These are phyloP conservation scores for Aspergillus haitiensis DNA, from an alignment of 495 filamentous ascomycete genomes.

Conservation along the genomic window DNA sequence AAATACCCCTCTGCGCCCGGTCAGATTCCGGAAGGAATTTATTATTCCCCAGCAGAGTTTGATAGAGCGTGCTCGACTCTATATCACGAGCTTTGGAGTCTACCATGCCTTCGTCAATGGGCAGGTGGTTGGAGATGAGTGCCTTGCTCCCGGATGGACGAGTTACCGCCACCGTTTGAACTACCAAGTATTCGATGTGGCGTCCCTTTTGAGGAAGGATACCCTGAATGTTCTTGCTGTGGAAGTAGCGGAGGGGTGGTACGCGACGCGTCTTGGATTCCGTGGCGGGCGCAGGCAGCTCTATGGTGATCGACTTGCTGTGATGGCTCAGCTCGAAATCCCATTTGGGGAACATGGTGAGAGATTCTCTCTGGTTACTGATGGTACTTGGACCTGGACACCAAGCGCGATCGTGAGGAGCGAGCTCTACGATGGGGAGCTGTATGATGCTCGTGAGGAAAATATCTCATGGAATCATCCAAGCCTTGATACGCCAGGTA, in stretches of 20 bases:
- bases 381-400: slow-evolving; percentile 45
- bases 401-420: slow-evolving; percentile 43
- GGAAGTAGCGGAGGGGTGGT: slow-evolving; percentile 58
- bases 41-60: slow-evolving; percentile 5
- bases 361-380: slow-evolving; percentile 34
- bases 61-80: slow-evolving; percentile 39
- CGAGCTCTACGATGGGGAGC: slow-evolving; percentile 57
- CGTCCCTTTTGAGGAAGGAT: slow-evolving; percentile 29
- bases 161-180: slow-evolving; percentile 50
- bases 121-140: slow-evolving; percentile 45
- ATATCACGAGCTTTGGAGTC: slow-evolving; percentile 53
- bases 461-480: slow-evolving; percentile 2
- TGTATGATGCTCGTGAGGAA: slow-evolving; percentile 44
- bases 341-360: slow-evolving; percentile 22
- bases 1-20: slow-evolving; percentile 28
- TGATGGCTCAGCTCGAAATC: slow-evolving; percentile 48
- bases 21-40: slow-evolving; percentile 34
- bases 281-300: slow-evolving; percentile 30
- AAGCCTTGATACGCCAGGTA: not conserved
- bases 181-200: slow-evolving; percentile 55
- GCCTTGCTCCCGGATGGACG: slow-evolving; percentile 54
- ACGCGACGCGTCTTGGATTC: slow-evolving; percentile 50
- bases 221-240: slow-evolving; percentile 49
- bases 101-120: slow-evolving; percentile 55
- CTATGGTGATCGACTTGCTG: slow-evolving; percentile 48